Evolutionary conservation across 768 basidiomycete species (phyloP).

Genomic region (Pisolithus sp.): DNA sequence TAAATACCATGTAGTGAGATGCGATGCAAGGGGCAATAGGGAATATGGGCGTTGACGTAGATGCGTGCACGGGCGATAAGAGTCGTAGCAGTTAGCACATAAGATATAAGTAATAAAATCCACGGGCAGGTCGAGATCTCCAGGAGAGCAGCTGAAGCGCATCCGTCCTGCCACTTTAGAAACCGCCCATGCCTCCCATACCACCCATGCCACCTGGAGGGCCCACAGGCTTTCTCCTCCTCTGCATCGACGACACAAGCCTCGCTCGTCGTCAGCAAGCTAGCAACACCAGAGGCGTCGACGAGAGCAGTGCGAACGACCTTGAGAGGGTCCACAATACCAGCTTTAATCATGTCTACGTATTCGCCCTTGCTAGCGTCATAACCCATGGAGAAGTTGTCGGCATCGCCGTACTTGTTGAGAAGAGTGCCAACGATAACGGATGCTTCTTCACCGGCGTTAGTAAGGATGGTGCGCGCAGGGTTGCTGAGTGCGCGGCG

Average conservation of each 20-base stretch:
- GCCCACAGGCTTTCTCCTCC: conserved; percentile 62
- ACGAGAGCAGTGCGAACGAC: conserved; percentile 91
- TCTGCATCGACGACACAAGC: conserved; percentile 87
- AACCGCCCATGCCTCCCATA: conserved; percentile 55
- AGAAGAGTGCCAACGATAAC: conserved; percentile 90
- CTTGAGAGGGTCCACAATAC: conserved; percentile 95
- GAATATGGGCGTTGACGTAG: neutral
- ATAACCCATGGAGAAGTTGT: conserved; percentile 85
- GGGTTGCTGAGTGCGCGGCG: conserved; percentile 80
- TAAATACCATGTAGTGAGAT: conserved; percentile 9
- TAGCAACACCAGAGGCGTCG: conserved; percentile 91
- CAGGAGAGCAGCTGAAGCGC: neutral
- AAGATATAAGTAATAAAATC: conserved; percentile 4
- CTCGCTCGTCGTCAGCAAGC: conserved; percentile 88
- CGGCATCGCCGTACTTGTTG: conserved; percentile 56
- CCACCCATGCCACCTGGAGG: conserved; percentile 37
- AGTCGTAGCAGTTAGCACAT: conserved; percentile 3
- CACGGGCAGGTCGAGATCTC: conserved; percentile 1
- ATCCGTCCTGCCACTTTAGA: conserved; percentile 21
- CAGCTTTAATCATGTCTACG: conserved; percentile 88
- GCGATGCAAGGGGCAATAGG: conserved; percentile 2
- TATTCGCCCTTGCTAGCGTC: conserved; percentile 91
- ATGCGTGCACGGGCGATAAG: conserved; percentile 10
- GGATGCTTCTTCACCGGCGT: conserved; percentile 90
- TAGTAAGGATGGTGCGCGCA: conserved; percentile 81